Conservation (phyloP, 1,139 yeast genomes). For the Pichia sp. region DNA sequence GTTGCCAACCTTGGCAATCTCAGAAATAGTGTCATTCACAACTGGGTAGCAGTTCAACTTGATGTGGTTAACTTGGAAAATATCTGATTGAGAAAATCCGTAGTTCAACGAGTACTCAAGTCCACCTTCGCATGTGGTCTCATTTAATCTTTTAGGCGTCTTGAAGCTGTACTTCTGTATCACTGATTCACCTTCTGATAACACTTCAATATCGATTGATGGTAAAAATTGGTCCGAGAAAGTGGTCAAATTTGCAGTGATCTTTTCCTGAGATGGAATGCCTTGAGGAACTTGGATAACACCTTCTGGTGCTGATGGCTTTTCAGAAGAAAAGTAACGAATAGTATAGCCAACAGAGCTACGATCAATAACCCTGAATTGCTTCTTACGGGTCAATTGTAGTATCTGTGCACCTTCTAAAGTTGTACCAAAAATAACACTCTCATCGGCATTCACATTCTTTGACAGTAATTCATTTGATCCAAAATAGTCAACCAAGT, state of each 20-base stretch:
- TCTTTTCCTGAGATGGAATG: conserved; percentile 2
- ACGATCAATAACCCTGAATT: conserved; percentile 58
- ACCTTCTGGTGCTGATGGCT: neutral
- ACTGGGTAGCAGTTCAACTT: conserved; percentile 27
- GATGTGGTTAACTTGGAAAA: conserved; percentile 42
- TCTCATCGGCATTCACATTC: conserved; percentile 93
- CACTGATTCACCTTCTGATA: conserved; percentile 49
- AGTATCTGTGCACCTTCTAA: conserved; percentile 68
- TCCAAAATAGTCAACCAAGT: conserved; percentile 49
- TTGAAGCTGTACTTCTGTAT: conserved; percentile 16
- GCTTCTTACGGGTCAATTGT: conserved; percentile 57
- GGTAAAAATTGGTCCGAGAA: conserved; percentile 36
- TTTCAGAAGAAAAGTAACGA: neutral
- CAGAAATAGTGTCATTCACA: conserved; percentile 6
- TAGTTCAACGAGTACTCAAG: conserved; percentile 44
- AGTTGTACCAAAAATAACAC: conserved; percentile 87
- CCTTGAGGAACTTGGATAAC: conserved; percentile 8
- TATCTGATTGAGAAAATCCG: conserved; percentile 44
- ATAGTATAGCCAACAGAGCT: conserved; percentile 40
- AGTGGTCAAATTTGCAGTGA: conserved; percentile 8
- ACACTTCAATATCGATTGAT: conserved; percentile 40
- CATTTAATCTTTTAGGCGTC: conserved; percentile 31
- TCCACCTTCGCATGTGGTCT: conserved; percentile 43
- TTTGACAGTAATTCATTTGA: conserved; percentile 56
- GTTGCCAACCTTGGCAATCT: conserved; percentile 3